phyloP scores from a whole-genome alignment of 306 rosid genomes.

The Alnus glutinosa region DNA sequence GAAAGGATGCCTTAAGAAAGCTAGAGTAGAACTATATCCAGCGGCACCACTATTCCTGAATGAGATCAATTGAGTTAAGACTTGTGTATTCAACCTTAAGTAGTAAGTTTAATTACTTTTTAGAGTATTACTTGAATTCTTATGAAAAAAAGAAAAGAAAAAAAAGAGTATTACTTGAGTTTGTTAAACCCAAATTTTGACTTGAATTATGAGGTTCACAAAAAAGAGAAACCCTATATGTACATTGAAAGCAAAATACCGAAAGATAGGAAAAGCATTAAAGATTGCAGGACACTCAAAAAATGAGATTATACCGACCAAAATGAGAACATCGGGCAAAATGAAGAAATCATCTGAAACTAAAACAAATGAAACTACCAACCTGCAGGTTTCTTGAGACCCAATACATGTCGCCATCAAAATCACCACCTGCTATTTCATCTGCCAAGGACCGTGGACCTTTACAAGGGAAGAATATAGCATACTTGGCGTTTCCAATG shows the following conservation, averaged over 20 bases:
- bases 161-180: not conserved
- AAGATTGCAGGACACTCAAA: not conserved
- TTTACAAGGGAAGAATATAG: constrained; percentile 71
- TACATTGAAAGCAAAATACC: not conserved
- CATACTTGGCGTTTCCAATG: constrained; percentile 71
- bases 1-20: not conserved
- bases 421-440: constrained; percentile 87
- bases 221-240: not conserved
- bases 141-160: no score
- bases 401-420: constrained; percentile 90
- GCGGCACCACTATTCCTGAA: not conserved
- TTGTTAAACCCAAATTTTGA: not conserved
- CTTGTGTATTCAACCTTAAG: no score
- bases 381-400: constrained; percentile 76
- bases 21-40: not conserved
- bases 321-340: not conserved
- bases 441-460: constrained; percentile 82
- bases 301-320: not conserved
- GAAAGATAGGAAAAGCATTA: not conserved
- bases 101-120: not conserved
- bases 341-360: constrained; percentile 5
- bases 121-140: not conserved
- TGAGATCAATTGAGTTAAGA: no score
- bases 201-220: not conserved
- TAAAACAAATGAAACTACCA: constrained; percentile 1